Evolutionary conservation across 2,329 filamentous ascomycete genomes (phyloP).

Genomic region (Sporothrix schenckii): DNA sequence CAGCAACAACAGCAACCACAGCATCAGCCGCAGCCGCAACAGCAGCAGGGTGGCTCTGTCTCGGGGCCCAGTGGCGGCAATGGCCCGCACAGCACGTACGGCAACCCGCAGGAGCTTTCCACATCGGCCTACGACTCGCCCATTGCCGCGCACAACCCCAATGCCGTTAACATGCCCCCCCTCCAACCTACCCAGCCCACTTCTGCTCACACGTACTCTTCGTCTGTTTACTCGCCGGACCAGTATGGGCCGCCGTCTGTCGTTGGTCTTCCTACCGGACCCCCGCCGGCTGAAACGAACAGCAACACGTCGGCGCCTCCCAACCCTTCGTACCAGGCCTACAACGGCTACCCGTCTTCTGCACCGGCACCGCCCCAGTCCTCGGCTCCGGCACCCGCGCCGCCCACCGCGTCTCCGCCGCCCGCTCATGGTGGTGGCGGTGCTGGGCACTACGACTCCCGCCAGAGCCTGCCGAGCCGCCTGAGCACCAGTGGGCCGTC

Average conservation of each 20-base stretch:
- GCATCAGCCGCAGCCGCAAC: neutral
- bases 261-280: constrained; percentile 40
- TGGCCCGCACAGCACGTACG: constrained; percentile 68
- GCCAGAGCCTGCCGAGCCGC: constrained; percentile 50
- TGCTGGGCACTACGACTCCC: constrained; percentile 47
- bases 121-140: constrained; percentile 78
- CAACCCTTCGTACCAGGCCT: constrained; percentile 41
- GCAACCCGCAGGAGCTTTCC: constrained; percentile 74
- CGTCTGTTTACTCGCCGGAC: constrained; percentile 55
- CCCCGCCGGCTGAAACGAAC: constrained; percentile 41
- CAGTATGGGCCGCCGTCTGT: constrained; percentile 44
- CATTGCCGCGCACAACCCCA: constrained; percentile 58
- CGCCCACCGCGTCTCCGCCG: constrained; percentile 43
- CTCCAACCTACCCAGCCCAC: constrained; percentile 34
- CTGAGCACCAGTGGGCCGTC: constrained; percentile 14
- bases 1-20: constrained; percentile 35
- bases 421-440: constrained; percentile 41
- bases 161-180: constrained; percentile 42
- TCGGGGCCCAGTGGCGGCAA: constrained; percentile 46
- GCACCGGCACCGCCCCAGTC: constrained; percentile 37
- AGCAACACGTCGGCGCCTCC: constrained; percentile 29
- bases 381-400: constrained; percentile 42
- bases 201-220: constrained; percentile 50
- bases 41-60: constrained; percentile 42
- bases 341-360: constrained; percentile 42